Percentiles rank a stretch among this genome's conserved stretches.
These are phyloP conservation scores for Thalia dealbata DNA, from an alignment of 176 grass and related monocot genomes.

Conservation along the genomic window DNA sequence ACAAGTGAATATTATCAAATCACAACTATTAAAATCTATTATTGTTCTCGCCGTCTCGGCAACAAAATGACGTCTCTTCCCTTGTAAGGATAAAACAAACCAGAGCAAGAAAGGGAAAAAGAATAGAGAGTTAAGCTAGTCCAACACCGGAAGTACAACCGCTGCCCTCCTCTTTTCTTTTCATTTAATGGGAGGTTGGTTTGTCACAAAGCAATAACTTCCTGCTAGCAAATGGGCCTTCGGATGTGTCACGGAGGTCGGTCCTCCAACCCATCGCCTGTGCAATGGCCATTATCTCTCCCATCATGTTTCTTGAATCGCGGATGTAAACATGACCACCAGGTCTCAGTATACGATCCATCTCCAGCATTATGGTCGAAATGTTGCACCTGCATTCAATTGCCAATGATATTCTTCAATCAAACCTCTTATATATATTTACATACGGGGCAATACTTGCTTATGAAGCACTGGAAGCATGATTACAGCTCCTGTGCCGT, in stretches of 20 bases:
- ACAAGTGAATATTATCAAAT: too few relatives aligned
- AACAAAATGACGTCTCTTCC: background rate
- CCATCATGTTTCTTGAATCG: slow-evolving; percentile 41
- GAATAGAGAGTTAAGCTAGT: background rate
- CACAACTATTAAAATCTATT: too few relatives aligned
- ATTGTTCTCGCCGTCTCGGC: too few relatives aligned
- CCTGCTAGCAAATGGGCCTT: slow-evolving; percentile 58
- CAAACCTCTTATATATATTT: background rate
- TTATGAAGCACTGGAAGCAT: too few relatives aligned
- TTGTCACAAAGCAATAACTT: slow-evolving; percentile 56
- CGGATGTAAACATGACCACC: slow-evolving; percentile 70
- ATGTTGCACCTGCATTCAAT: slow-evolving; percentile 55
- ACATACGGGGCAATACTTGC: too few relatives aligned
- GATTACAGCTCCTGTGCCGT: too few relatives aligned
- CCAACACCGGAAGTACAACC: too few relatives aligned
- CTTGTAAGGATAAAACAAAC: background rate
- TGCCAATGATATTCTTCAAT: background rate
- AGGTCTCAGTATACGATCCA: slow-evolving; percentile 80
- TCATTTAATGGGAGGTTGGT: background rate
- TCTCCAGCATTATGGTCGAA: slow-evolving; percentile 73
- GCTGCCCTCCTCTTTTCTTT: too few relatives aligned
- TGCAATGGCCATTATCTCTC: slow-evolving; percentile 42
- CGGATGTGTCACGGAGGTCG: slow-evolving; percentile 54
- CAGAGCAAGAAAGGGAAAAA: background rate
- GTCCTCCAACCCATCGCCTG: slow-evolving; percentile 60